Evolutionary conservation across 2,329 filamentous ascomycete genomes (phyloP).

Genomic region (Hypoxylon sp.): DNA sequence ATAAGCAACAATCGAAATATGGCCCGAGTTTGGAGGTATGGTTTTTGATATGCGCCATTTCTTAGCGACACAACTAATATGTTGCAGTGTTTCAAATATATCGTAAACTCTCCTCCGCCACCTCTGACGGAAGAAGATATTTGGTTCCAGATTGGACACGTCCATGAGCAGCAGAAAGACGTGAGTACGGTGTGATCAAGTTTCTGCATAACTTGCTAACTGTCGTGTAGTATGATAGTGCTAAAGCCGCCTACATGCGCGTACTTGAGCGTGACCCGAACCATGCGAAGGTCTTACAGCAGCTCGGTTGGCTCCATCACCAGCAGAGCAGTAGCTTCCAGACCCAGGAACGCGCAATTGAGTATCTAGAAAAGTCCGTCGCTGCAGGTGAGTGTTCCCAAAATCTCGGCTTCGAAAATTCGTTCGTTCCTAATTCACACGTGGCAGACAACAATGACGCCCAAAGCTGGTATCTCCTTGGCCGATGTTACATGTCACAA

Average conservation of each 20-base stretch:
- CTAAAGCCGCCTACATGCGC: constrained; percentile 91
- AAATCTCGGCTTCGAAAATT: constrained; percentile 15
- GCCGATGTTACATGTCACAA: constrained; percentile 99
- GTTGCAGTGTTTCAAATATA: constrained; percentile 94
- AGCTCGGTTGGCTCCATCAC: constrained; percentile 97
- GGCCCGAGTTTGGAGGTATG: constrained; percentile 89
- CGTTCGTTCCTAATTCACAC: constrained; percentile 50
- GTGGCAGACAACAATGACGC: constrained; percentile 88
- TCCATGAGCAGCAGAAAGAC: constrained; percentile 99
- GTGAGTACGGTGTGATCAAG: constrained; percentile 69
- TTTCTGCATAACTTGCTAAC: constrained; percentile 49
- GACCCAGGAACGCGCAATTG: constrained; percentile 95
- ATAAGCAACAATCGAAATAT: constrained; percentile 98
- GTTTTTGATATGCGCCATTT: constrained; percentile 30
- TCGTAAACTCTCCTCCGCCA: constrained; percentile 90
- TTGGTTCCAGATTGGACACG: constrained; percentile 99
- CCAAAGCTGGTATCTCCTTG: constrained; percentile 98
- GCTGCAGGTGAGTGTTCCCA: constrained; percentile 77
- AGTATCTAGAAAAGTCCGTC: constrained; percentile 97
- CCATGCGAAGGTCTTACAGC: constrained; percentile 97
- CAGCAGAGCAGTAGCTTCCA: constrained; percentile 93
- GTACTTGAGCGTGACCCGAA: constrained; percentile 95
- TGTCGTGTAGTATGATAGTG: constrained; percentile 83
- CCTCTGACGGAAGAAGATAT: constrained; percentile 98
- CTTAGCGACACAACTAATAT: constrained; percentile 48